phyloP scores from a whole-genome alignment of 2,329 filamentous ascomycete genomes.

The Apiospora kogelbergensis region DNA sequence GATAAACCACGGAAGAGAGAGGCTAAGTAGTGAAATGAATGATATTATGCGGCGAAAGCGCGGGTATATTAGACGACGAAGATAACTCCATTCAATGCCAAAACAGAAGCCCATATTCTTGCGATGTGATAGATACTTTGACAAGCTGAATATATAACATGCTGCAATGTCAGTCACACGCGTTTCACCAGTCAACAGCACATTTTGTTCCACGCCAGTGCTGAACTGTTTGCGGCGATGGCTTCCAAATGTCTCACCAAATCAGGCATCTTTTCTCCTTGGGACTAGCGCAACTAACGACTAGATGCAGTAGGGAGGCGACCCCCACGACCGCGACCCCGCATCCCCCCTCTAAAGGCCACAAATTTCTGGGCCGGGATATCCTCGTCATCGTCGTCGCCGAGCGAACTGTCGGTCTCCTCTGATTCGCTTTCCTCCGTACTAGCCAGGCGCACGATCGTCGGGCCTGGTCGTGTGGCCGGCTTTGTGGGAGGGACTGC shows the following conservation, averaged over 20 bases:
- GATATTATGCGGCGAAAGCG: background rate
- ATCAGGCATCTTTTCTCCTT: background rate
- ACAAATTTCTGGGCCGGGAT: slow-evolving; percentile 12
- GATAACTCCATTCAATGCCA: background rate
- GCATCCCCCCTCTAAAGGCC: slow-evolving; percentile 19
- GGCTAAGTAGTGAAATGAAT: background rate
- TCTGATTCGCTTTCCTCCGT: slow-evolving; percentile 14
- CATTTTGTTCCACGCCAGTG: background rate
- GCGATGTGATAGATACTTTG: background rate
- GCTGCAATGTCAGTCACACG: background rate
- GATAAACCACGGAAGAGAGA: background rate
- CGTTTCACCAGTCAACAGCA: background rate
- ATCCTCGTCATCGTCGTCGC: slow-evolving; percentile 19
- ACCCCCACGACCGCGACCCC: slow-evolving; percentile 21
- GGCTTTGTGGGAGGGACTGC: background rate
- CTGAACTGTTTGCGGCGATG: background rate
- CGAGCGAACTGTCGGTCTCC: slow-evolving; percentile 16
- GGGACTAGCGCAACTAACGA: background rate
- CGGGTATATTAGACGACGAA: background rate
- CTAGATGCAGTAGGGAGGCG: background rate
- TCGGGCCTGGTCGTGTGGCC: slow-evolving; percentile 25
- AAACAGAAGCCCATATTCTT: background rate
- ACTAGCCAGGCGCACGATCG: slow-evolving; percentile 33
- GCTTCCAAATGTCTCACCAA: background rate
- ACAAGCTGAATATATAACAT: background rate